Evolutionary conservation across 106 monocot species (phyloP).

Genomic region (Dioscorea zingiberensis): DNA sequence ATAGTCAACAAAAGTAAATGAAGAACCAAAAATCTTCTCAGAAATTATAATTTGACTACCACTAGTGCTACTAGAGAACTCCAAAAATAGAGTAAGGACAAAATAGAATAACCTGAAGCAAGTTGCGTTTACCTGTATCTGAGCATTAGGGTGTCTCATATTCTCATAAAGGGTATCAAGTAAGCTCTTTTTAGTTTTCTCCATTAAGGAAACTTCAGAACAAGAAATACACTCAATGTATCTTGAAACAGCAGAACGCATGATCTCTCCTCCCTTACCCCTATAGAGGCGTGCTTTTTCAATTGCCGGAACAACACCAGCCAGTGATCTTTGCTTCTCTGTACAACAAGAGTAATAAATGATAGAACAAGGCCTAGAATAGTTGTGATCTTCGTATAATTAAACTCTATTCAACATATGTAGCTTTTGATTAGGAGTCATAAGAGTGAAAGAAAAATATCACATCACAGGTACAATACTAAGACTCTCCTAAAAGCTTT

Average conservation of each 20-base stretch:
- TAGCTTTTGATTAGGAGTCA: too few species aligned
- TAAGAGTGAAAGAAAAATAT: too few species aligned
- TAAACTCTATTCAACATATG: not conserved
- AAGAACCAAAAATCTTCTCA: not conserved
- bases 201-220: slow-evolving; percentile 42
- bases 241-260: slow-evolving; percentile 86
- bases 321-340: slow-evolving; percentile 74
- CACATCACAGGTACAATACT: too few species aligned
- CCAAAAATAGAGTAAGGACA: not conserved
- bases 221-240: slow-evolving; percentile 86
- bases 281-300: slow-evolving; percentile 97
- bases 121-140: slow-evolving; percentile 68
- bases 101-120: not conserved
- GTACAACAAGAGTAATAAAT: slow-evolving; percentile 6
- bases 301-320: slow-evolving; percentile 87
- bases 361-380: not conserved
- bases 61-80: not conserved
- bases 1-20: too few species aligned
- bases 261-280: slow-evolving; percentile 98
- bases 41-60: not conserved
- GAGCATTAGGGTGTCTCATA: slow-evolving; percentile 88
- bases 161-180: slow-evolving; percentile 92
- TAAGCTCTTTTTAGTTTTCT: slow-evolving; percentile 59
- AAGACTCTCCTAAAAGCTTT: too few species aligned
- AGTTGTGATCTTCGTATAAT: not conserved